Base-by-base conservation (phyloP, 2,329 filamentous ascomycete genomes). In the Aspergillus novofumigatus region DNA sequence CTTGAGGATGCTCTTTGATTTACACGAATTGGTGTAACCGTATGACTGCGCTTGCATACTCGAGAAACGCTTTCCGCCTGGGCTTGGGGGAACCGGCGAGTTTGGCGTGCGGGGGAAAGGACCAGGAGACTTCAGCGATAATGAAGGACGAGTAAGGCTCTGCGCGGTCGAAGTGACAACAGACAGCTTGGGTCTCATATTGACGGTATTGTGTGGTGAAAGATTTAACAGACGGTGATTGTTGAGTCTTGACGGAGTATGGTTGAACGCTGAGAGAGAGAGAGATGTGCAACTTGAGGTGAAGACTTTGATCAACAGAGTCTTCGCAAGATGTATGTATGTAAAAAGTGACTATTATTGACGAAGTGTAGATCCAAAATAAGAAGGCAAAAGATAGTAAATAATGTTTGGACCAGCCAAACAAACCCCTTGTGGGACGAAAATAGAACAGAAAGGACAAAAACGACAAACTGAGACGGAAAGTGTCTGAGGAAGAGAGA, bases 1-100 rank as follows among this genome's bases (percentile, higher is more conserved):
- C 71, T 80, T 80, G 55, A 80, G 72, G 55, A 80, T 80, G 62
- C 77, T 77, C 67, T 78, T 78, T 23, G 75, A 73, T 1, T 73
- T 72, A 63, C 77, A 75, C 21, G 72, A 69, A 64, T 80, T 79
- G 60, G 65, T 67, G 62, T 80, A 80, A 28, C 69, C 62, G 61
- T 77, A 78, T 29, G 67, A 69, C 23, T 75, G 72, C 42, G 77
- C 70, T 53, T 72, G 69, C 48, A 75, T 60, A 17, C 75, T 72
- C 20, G 75, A 74, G 64, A 76, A 75, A n/a, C 76, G 78, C 62
- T 71, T 70, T 55, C 66, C 65, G 26, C 72, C 73, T 4, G 78
- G 77, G 54, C 75, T 78, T 14, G 72, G 64, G 6, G 74, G 65
- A 23, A 74, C 69, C 20, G 75, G 76, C 8, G 77, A 77, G 47